Evolutionary conservation across 2,329 filamentous ascomycete species (phyloP), one percentile per base, ranked within the genome.

Genomic region (Whalleya microplaca): DNA sequence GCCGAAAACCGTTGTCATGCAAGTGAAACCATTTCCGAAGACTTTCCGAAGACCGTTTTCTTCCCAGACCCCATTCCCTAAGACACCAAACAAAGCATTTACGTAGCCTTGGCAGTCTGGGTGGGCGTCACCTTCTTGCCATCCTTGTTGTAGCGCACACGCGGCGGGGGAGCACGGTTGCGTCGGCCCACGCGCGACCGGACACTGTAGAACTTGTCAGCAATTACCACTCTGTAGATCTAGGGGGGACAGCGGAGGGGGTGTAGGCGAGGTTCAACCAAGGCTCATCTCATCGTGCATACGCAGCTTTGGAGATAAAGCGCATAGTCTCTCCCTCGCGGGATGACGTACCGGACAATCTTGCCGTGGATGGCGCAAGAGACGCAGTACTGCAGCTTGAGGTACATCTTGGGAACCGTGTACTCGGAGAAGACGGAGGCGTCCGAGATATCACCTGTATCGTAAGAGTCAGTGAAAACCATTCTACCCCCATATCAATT

Each of bases 361-460:
- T 99, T 99, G 87, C 95, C 95, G 87, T 99, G 95, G 71, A 99
- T 99, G 77, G 95, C 95, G 84, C 95, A 99, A 82, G 94, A 98
- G 78, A 99, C 95, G 82, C 95, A 99, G 92, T 99, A 99, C 86
- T 99, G 95, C 80, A 99, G 90, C 90, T 99, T 99, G 84, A 99
- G 86, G 91, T 99, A 99, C 96, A 99, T 99, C 91, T 99, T 99
- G 83, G 95, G 95, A 76, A 99, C 94, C 72, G 92, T 93, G 87
- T 99, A 99, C 85, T 99, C 95, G 75, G 90, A 81, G 84, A 98
- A 99, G 82, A 99, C 95, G 76, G 95, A 98, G 76, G 96, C 95
- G 80, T 99, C 95, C 70, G 93, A 97, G 84, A 99, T 99, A 92
- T 99, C 95, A 92, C 95, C 95, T 98, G 75, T 56, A 8, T 12